A percentile compares a stretch with the other conserved stretches of the same genome.
Conservation (phyloP, 805 yeast species). For the Hanseniaspora lachancei region DNA sequence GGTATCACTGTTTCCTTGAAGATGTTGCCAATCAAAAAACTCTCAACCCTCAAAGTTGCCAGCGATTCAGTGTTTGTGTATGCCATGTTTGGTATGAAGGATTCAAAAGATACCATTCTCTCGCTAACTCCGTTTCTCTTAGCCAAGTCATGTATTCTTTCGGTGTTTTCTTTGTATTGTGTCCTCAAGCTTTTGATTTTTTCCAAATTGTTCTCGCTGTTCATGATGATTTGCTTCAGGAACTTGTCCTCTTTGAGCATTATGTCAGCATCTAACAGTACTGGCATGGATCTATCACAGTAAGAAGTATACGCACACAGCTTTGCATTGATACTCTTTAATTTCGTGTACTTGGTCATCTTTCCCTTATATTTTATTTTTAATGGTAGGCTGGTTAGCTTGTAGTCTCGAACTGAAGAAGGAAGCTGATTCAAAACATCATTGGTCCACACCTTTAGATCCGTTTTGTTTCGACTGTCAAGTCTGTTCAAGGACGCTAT, state of each 20-base stretch:
- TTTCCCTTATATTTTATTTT: neutral
- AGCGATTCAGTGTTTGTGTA: conserved; percentile 4
- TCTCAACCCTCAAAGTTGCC: conserved; percentile 1
- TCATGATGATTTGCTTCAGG: neutral
- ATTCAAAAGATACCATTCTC: conserved; percentile 1
- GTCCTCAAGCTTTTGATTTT: neutral
- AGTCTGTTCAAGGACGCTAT: neutral
- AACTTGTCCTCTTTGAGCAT: neutral
- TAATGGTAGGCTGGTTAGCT: neutral
- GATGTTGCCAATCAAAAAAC: conserved; percentile 15
- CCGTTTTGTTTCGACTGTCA: neutral
- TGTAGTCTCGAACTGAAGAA: neutral
- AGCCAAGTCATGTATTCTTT: neutral
- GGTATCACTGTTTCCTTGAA: conserved; percentile 16
- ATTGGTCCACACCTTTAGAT: conserved; percentile 1
- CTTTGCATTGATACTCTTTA: neutral
- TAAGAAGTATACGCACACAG: neutral
- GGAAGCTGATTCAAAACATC: neutral
- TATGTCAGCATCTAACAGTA: conserved; percentile 1
- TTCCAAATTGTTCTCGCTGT: neutral
- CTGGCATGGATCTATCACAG: conserved; percentile 4
- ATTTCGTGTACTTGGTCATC: neutral
- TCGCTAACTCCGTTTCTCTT: neutral
- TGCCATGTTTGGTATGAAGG: neutral
- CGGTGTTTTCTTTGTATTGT: neutral